Evolutionary conservation across 176 grass and related monocot genomes (phyloP).

Genomic region (Elymus sibiricus): DNA sequence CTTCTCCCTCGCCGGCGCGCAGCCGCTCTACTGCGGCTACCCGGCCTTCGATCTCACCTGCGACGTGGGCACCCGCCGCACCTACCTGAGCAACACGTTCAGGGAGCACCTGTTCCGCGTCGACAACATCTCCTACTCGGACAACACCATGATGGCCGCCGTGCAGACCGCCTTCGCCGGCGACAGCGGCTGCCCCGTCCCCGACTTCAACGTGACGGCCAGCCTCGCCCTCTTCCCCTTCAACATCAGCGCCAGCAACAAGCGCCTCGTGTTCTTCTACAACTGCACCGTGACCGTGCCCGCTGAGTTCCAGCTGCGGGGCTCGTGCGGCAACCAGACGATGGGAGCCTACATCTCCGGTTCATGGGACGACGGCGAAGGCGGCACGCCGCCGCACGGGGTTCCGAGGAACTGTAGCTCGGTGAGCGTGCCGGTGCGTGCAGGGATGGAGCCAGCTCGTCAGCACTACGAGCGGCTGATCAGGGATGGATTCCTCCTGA

Average conservation of each 20-base stretch:
- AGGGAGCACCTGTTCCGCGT: background rate
- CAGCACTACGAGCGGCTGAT: slow-evolving; percentile 8
- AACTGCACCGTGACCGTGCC: slow-evolving; percentile 22
- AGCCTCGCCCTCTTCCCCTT: slow-evolving; percentile 20
- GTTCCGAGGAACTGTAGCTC: background rate
- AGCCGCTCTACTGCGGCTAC: slow-evolving; percentile 31
- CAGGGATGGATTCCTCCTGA: slow-evolving; percentile 33
- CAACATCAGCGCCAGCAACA: background rate
- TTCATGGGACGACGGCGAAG: background rate
- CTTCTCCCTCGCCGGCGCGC: slow-evolving; percentile 41
- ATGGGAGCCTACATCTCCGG: background rate
- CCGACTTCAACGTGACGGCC: slow-evolving; percentile 30
- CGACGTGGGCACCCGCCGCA: background rate
- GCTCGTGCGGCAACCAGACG: background rate
- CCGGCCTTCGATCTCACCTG: slow-evolving; percentile 41
- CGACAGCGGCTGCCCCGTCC: background rate
- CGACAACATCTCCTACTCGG: background rate
- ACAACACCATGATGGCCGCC: background rate
- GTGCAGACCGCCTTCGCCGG: background rate
- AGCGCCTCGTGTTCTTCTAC: slow-evolving; percentile 35
- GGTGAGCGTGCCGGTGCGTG: slow-evolving; percentile 25
- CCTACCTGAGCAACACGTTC: slow-evolving; percentile 7
- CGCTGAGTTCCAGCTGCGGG: too few relatives aligned
- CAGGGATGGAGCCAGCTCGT: background rate
- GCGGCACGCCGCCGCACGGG: background rate